Percentiles rank a stretch among this genome's conserved stretches.
Conservation (phyloP, 2,329 filamentous ascomycete genomes). For the Calonectria pauciramosa region DNA sequence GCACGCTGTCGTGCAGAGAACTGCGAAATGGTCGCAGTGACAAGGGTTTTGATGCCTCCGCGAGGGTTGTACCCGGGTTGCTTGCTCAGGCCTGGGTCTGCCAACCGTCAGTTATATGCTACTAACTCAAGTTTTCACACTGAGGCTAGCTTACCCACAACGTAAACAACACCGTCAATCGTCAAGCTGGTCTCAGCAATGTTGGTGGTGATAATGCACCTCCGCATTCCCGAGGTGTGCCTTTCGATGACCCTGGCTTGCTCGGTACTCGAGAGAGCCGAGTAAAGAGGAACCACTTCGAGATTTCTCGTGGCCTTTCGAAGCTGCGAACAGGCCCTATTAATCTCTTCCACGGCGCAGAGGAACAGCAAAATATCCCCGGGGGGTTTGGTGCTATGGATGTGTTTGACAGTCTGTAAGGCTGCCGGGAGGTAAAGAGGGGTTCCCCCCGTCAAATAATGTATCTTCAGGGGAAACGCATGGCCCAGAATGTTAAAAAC, state of each 20-base stretch:
- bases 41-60: not conserved
- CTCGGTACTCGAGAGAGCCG: not conserved
- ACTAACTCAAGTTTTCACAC: no score
- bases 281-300: not conserved
- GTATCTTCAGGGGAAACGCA: not conserved
- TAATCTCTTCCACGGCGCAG: not conserved
- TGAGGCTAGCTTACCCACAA: not conserved
- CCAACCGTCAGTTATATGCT: not conserved
- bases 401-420: not conserved
- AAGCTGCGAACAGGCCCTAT: not conserved
- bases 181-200: not conserved
- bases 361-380: not conserved
- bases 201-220: not conserved
- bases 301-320: not conserved
- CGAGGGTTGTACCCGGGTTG: not conserved
- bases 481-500: not conserved
- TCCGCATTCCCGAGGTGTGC: not conserved
- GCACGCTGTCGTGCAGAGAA: not conserved
- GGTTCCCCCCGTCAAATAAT: not conserved
- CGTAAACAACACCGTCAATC: not conserved
- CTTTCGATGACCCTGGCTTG: not conserved
- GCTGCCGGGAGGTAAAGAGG: not conserved
- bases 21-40: not conserved
- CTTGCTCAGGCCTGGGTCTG: not conserved
- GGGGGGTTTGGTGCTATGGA: not conserved